Percentiles rank a stretch among this genome's conserved stretches.
Conservation (phyloP, 805 yeast genomes). For the Pichia eremophila region DNA sequence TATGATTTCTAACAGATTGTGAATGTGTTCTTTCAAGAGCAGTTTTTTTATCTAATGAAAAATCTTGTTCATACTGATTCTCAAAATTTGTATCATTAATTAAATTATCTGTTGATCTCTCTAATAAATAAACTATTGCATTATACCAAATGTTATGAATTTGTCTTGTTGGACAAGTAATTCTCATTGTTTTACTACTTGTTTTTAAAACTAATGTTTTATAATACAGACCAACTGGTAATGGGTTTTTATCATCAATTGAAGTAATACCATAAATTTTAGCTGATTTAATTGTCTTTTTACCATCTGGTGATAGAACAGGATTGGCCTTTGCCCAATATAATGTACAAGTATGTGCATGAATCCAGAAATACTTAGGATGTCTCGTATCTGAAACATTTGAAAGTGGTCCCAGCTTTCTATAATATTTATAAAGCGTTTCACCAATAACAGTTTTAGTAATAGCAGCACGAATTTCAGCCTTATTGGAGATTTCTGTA, state of each 20-base stretch:
- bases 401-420: constrained; percentile 66
- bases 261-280: constrained; percentile 74
- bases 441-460: constrained; percentile 95
- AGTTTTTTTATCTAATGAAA: constrained; percentile 20
- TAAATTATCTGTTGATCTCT: constrained; percentile 52
- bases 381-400: constrained; percentile 74
- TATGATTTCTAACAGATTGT: constrained; percentile 16
- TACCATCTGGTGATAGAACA: constrained; percentile 55
- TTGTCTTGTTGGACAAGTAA: constrained; percentile 81
- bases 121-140: constrained; percentile 66
- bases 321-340: constrained; percentile 88
- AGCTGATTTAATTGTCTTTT: constrained; percentile 63
- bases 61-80: constrained; percentile 23
- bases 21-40: constrained; percentile 20
- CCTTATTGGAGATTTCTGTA: constrained; percentile 59
- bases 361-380: constrained; percentile 92
- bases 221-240: constrained; percentile 82
- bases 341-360: constrained; percentile 83
- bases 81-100: constrained; percentile 38
- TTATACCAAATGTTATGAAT: constrained; percentile 90
- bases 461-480: constrained; percentile 71
- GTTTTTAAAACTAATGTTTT: constrained; percentile 75
- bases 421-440: constrained; percentile 73
- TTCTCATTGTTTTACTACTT: constrained; percentile 48
- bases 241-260: constrained; percentile 75